Base-by-base conservation (phyloP, 306 rosid genomes). In the Fragaria ananassa region DNA sequence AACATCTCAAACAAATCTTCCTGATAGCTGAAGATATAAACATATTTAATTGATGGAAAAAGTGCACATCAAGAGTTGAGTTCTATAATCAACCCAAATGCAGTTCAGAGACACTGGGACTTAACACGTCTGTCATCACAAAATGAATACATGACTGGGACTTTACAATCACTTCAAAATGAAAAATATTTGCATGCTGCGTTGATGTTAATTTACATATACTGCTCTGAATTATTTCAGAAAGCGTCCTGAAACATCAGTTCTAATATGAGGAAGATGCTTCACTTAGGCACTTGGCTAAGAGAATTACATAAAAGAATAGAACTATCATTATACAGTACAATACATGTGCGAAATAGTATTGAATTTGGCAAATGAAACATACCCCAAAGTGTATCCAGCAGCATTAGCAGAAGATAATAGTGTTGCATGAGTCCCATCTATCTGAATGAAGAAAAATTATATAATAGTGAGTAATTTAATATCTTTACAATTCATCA, bases 331-430 rank as follows among this genome's bases (percentile, higher is more conserved):
- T 42, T 21, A 68, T 39, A 72, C 39, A 27, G 25, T 58, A 18
- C 34, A 54, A 31, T 37, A 34, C 60, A 29, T 63, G 44, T 47
- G 80, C 18, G 72, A 65, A 7, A 67, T 37, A 46, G 62, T 54
- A 19, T 82, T 72, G 34, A 45, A 54, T 54, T 60, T 42, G n/a
- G 61, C 44, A 71, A 34, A 71, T 21, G 74, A 41, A 44, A 85
- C 97, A 81, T 86, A 92, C 98, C 89, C 97, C 88, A 37, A 0
- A 90, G 89, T 81, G 89, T 92, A 92, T 70, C 99, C 97, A 49
- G 96, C 93, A 50, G 88, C 89, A 81, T 82, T 92, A 56, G 91
- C 77, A 82, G 96, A 91, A 77, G 97, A 84, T 51, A 90, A 58
- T 70, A 95, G 71, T 75, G 91, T 77, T 46, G 91, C 87, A 80